These are phyloP conservation scores for Diaporthe nobilis DNA, from an alignment of 2,329 filamentous ascomycete species.

Conservation along the genomic window DNA sequence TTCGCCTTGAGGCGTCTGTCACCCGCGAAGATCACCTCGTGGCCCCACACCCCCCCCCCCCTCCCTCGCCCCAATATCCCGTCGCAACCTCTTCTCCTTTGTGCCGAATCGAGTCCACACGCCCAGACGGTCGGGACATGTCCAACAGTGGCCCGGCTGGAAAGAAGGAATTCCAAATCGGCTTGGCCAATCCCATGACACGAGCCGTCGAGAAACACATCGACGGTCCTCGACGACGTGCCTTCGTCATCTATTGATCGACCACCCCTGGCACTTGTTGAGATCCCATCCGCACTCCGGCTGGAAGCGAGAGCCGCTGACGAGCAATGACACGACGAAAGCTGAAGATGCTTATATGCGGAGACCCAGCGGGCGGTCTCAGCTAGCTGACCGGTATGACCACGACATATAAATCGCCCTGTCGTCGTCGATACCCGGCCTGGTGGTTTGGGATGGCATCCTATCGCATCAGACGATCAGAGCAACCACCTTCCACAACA, in stretches of 20 bases:
- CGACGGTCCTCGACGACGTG: conserved; percentile 20
- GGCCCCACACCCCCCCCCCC: conserved; percentile 30
- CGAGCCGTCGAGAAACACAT: conserved; percentile 26
- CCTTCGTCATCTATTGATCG: conserved; percentile 34
- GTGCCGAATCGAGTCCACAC: conserved; percentile 19
- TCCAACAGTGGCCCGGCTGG: conserved; percentile 34
- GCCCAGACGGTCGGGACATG: conserved; percentile 38
- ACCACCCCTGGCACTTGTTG: conserved; percentile 19
- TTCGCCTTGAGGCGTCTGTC: conserved; percentile 40
- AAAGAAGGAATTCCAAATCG: conserved; percentile 41
- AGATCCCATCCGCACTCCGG: conserved; percentile 29
- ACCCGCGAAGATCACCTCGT: conserved; percentile 38
- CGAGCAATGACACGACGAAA: conserved; percentile 30
- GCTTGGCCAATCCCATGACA: conserved; percentile 35
- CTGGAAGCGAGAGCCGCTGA: conserved; percentile 11
- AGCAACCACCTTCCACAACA: background rate
- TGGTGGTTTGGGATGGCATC: conserved; percentile 18
- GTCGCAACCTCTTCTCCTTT: conserved; percentile 31
- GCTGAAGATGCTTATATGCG: conserved; percentile 37
- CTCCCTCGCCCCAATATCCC: conserved; percentile 5
- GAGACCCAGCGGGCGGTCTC: conserved; percentile 35
- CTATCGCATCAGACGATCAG: conserved; percentile 3
- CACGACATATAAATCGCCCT: conserved; percentile 37
- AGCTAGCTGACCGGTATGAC: conserved; percentile 26
- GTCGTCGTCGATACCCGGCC: conserved; percentile 29